Evolutionary conservation across 1,139 yeast genomes (phyloP), one percentile per base, ranked within the genome.

Genomic region (Arxiozyma slooffiae): DNA sequence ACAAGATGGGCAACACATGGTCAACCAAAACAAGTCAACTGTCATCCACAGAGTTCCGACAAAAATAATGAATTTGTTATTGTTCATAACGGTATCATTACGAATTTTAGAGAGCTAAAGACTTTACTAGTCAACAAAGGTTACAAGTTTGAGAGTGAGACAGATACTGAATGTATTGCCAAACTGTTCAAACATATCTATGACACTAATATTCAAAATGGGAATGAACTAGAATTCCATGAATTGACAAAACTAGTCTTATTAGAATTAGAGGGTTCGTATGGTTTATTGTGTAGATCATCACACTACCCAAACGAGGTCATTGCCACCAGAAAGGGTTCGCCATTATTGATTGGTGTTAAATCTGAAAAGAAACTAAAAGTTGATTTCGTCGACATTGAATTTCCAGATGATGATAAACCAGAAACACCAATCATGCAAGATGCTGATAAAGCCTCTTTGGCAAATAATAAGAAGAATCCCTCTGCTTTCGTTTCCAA

Each of bases 1-100:
- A 94, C 99, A 18, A 85, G 99, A 76, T 94, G 99, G 99, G 98
- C 99, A 46, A 94, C 99, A 44, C 99, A 94, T 71, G 99, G 99
- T 70, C 87, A 83, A 63, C 97, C 97, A 52, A 80, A 79, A 62
- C 80, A 77, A 54, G 66, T 72, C 57, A 94, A 94, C 75, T 92
- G 97, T 69, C 99, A 94, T 68, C 99, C 99, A 49, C 98, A 92
- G 67, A 76, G 94, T 60, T 87, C 96, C 0, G 98, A 88, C 67
- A 77, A 78, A 11, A 70, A 72, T 49, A 85, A 85, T 59, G 96
- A 90, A 68, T 94, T 94, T 64, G 81, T 86, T 40, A 84, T 94
- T 56, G 97, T 94, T 49, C 99, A 94, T 74, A 94, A 94, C 64
- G 99, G 99, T 77, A 92, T 94, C 68, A 88, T 94, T 69, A 90